Percentiles rank a stretch among this genome's conserved stretches.
Conservation (phyloP, 345 rosid species). For the Psidium friedrichsthalianum region DNA sequence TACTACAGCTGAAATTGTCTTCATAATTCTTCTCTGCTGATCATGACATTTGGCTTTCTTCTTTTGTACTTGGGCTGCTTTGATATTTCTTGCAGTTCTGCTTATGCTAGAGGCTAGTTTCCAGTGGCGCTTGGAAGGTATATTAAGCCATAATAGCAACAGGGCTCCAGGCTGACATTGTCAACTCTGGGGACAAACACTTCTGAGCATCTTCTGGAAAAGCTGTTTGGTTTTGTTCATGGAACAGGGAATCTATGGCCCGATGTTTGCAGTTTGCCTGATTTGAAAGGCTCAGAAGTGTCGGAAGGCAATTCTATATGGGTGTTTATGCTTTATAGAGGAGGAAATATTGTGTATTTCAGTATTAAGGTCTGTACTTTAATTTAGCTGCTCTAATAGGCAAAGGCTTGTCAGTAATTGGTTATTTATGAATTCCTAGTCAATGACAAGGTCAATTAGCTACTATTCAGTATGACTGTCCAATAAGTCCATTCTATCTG, state of each 20-base stretch:
- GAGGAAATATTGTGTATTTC: neutral
- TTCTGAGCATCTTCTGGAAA: constrained; percentile 59
- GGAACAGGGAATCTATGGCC: constrained; percentile 96
- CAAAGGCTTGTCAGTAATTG: neutral
- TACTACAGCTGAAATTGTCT: neutral
- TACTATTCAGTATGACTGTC: neutral
- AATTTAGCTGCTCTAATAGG: neutral
- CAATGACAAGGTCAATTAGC: neutral
- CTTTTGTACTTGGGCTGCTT: neutral
- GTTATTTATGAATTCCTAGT: neutral
- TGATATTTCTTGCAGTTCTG: constrained; percentile 50
- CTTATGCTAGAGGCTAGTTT: constrained; percentile 87
- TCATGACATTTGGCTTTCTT: neutral
- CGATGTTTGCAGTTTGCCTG: constrained; percentile 64
- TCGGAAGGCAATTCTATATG: constrained; percentile 72
- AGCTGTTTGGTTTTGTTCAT: constrained; percentile 70
- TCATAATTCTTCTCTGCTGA: neutral
- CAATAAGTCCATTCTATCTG: neutral
- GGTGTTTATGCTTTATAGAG: constrained; percentile 20
- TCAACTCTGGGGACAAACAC: constrained; percentile 18
- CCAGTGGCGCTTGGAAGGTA: constrained; percentile 84
- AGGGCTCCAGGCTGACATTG: constrained; percentile 38
- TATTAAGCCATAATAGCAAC: constrained; percentile 61
- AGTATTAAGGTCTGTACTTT: neutral
- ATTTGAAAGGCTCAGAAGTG: constrained; percentile 49